Conservation (phyloP, 345 rosid genomes). For the Boechera stricta region DNA sequence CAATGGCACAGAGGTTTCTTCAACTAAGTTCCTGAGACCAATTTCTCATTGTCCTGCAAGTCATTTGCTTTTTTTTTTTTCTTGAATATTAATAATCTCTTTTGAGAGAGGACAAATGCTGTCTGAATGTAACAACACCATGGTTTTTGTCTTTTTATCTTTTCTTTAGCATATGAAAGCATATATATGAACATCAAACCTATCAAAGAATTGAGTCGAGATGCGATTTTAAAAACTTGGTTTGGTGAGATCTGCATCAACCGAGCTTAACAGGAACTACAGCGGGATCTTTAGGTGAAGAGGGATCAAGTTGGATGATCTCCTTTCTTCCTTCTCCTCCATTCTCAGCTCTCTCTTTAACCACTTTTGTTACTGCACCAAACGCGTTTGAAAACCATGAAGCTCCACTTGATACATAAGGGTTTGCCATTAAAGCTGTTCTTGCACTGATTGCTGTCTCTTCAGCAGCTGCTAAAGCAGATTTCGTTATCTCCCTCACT, state of each 20-base stretch:
- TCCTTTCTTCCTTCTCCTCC: constrained; percentile 74
- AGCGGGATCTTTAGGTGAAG: constrained; percentile 44
- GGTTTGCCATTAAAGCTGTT: constrained; percentile 85
- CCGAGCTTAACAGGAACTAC: constrained; percentile 41
- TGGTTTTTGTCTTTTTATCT: not conserved
- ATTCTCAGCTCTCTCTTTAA: constrained; percentile 72
- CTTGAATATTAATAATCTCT: not conserved
- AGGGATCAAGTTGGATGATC: constrained; percentile 53
- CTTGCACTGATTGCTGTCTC: constrained; percentile 81
- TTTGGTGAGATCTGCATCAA: constrained; percentile 30
- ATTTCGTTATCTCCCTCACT: constrained; percentile 89
- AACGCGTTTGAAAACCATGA: constrained; percentile 87
- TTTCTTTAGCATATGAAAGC: constrained; percentile 29
- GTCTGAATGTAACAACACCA: constrained; percentile 27
- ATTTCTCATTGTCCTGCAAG: not conserved
- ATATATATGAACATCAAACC: constrained; percentile 34
- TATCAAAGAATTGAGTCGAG: constrained; percentile 28
- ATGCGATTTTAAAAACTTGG: constrained; percentile 14
- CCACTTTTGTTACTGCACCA: constrained; percentile 78
- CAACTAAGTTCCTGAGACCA: constrained; percentile 55
- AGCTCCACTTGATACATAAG: constrained; percentile 76
- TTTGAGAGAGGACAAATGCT: not conserved
- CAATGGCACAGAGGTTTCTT: constrained; percentile 78
- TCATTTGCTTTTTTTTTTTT: not conserved
- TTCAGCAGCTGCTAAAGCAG: constrained; percentile 85